Conservation (phyloP, 805 yeast genomes). For the Candida krabiensis region DNA sequence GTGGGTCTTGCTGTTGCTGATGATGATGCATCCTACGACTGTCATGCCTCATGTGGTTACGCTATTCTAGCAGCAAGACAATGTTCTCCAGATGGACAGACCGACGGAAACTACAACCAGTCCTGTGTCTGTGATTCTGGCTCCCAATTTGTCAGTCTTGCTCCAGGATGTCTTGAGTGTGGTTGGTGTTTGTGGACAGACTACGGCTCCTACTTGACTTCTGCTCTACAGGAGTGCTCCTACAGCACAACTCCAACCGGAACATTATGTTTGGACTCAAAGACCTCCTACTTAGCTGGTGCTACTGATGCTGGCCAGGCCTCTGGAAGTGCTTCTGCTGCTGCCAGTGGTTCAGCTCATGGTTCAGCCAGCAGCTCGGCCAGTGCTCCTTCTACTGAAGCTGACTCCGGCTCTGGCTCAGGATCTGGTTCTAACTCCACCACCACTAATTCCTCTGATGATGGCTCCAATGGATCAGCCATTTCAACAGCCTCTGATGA, state of each 20-base stretch:
- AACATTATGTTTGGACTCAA: conserved; percentile 20
- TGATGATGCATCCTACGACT: conserved; percentile 30
- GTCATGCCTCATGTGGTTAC: conserved; percentile 36
- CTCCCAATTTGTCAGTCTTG: conserved; percentile 25
- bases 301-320: neutral
- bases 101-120: conserved; percentile 29
- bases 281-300: conserved; percentile 1
- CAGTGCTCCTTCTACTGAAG: neutral
- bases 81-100: conserved; percentile 27
- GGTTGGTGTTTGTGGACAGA: conserved; percentile 40
- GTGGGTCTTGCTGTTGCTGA: conserved; percentile 24
- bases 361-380: conserved; percentile 1
- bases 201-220: conserved; percentile 30
- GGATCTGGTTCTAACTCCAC: neutral
- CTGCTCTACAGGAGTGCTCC: conserved; percentile 30
- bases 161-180: conserved; percentile 35
- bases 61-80: conserved; percentile 33
- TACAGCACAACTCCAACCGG: conserved; percentile 34
- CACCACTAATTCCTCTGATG: conserved; percentile 1
- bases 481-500: conserved; percentile 3
- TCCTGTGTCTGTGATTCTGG: conserved; percentile 32
- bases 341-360: neutral
- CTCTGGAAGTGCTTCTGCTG: neutral
- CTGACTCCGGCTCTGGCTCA: neutral
- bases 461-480: conserved; percentile 3